Percentiles rank a stretch among this genome's conserved stretches.
These are phyloP conservation scores for Oenanthe javanica DNA, from an alignment of 140 eudicot species.

Conservation along the genomic window DNA sequence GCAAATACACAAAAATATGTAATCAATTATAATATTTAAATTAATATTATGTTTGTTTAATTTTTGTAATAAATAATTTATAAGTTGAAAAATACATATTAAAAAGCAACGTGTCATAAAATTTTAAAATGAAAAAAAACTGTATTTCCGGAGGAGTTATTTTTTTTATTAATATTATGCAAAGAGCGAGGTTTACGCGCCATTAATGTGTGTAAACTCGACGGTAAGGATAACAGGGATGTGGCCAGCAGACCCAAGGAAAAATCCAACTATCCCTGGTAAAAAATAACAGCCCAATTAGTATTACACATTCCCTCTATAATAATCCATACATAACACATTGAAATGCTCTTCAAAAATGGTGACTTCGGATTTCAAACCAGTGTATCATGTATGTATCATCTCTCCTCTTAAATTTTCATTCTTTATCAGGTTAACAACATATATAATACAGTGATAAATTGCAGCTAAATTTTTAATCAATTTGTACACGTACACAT, in stretches of 20 bases:
- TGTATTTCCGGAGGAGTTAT: no score
- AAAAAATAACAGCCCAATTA: no score
- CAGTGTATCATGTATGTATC: neutral
- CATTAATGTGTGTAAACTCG: neutral
- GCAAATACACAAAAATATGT: no score
- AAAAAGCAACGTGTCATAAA: no score
- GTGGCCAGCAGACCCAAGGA: neutral
- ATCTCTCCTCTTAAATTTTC: neutral
- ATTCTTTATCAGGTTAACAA: neutral
- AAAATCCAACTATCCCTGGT: neutral
- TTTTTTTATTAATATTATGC: no score
- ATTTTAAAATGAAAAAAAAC: no score
- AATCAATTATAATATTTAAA: no score
- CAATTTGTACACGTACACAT: neutral
- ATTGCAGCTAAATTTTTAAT: neutral
- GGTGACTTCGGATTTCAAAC: neutral
- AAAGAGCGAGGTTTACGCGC: neutral
- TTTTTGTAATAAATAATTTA: no score
- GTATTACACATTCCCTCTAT: no score
- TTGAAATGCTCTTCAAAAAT: neutral
- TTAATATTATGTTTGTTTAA: no score
- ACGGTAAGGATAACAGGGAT: neutral
- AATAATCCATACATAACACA: neutral
- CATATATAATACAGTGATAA: no score
- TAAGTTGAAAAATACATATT: no score